These are phyloP conservation scores for Trichoderma reesei DNA, from an alignment of 495 filamentous ascomycete species.

Conservation along the genomic window DNA sequence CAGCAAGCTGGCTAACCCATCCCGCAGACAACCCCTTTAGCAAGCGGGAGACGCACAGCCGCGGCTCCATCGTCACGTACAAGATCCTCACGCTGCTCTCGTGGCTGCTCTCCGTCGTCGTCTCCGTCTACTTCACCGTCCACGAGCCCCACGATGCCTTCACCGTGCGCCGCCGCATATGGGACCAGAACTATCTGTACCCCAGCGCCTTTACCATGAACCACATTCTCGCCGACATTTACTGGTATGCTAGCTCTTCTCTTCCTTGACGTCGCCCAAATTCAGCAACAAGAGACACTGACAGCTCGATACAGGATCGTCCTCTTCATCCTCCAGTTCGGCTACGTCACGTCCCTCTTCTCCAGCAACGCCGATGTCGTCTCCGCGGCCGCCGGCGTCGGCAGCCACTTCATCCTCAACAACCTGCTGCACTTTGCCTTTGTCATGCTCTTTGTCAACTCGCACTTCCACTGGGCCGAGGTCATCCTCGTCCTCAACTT, in stretches of 20 bases:
- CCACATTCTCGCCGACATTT: slow-evolving; percentile 58
- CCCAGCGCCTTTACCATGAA: slow-evolving; percentile 69
- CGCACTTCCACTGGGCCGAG: slow-evolving; percentile 62
- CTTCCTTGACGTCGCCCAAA: neutral
- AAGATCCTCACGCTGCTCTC: slow-evolving; percentile 59
- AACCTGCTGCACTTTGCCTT: slow-evolving; percentile 72
- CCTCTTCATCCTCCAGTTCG: slow-evolving; percentile 63
- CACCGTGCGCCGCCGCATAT: slow-evolving; percentile 47
- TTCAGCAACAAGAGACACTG: too few species aligned
- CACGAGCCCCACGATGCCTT: slow-evolving; percentile 50
- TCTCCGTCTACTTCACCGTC: slow-evolving; percentile 60
- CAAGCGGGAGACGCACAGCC: slow-evolving; percentile 49
- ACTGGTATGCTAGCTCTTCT: slow-evolving; percentile 48
- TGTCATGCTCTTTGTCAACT: slow-evolving; percentile 72
- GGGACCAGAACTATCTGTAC: slow-evolving; percentile 55
- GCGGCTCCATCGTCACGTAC: slow-evolving; percentile 42
- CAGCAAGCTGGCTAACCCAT: neutral
- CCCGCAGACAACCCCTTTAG: slow-evolving; percentile 57
- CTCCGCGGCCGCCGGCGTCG: slow-evolving; percentile 63
- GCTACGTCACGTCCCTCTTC: slow-evolving; percentile 71
- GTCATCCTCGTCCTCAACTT: slow-evolving; percentile 69
- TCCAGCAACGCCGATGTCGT: slow-evolving; percentile 47
- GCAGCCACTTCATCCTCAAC: slow-evolving; percentile 74
- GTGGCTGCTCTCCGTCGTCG: slow-evolving; percentile 60
- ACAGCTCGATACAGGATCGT: slow-evolving; percentile 44